Percentiles rank a stretch among this genome's conserved stretches.
These are phyloP conservation scores for Coelastrella sp. DNA, from an alignment of 139 green algal species.

Conservation along the genomic window DNA sequence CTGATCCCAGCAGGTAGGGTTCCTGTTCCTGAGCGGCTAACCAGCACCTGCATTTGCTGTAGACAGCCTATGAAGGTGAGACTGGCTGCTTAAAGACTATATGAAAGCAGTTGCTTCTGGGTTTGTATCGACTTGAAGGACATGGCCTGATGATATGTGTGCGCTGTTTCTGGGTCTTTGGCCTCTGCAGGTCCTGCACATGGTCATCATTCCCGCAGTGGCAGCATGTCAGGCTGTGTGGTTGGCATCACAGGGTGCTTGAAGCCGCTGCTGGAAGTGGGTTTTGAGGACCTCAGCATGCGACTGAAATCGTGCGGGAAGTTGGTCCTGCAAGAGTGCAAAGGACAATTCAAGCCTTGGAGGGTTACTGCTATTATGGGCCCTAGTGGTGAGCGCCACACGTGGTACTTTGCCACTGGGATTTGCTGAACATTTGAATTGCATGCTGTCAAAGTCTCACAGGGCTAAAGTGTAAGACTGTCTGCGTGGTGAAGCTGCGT, in stretches of 20 bases:
- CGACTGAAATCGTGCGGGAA: conserved; percentile 51
- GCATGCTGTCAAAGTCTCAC: background rate
- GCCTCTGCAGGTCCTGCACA: no score
- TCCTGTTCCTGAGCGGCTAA: no score
- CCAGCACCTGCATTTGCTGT: no score
- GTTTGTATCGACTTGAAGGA: no score
- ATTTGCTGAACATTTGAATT: background rate
- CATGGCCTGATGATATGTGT: no score
- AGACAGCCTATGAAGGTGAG: no score
- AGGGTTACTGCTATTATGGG: conserved; percentile 72
- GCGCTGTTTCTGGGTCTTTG: no score
- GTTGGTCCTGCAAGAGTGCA: conserved; percentile 54
- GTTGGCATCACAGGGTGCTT: background rate
- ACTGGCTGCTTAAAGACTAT: no score
- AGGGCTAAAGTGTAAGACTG: background rate
- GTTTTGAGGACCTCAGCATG: conserved; percentile 63
- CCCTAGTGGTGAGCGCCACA: conserved; percentile 30
- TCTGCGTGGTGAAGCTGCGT: background rate
- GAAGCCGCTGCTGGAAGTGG: conserved; percentile 46
- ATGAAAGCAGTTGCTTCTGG: no score
- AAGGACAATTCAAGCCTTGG: conserved; percentile 34
- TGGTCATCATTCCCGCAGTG: background rate
- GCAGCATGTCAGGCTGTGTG: background rate
- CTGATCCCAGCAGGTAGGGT: background rate
- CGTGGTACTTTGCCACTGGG: background rate